Base-by-base conservation (phyloP, 176 grass and related monocot species). In the Eleusine indica region DNA sequence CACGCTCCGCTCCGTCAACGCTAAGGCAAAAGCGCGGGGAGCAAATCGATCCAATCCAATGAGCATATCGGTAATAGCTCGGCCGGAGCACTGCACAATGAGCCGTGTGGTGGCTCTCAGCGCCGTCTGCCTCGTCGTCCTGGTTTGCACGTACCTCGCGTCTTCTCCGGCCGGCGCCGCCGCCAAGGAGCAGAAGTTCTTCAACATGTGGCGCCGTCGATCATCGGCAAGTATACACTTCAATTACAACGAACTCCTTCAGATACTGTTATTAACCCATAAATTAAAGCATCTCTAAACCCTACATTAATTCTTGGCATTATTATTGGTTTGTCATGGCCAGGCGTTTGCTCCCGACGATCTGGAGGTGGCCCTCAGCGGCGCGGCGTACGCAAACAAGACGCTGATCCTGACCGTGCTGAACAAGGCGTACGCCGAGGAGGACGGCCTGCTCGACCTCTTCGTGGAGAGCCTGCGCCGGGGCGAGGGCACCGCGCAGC, bases 401-500 rank as follows among this genome's bases (percentile, higher is more conserved):
- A 94, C 87, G 63, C 41, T 92, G 71, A 90, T 92, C 44, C 32
- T 94, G 63, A 80, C 81, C 40, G 71, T 87, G 77, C 76, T 94
- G 53, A 94, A 94, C 82, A 74, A 80, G 90, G 93, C 90, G 13
- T 92, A 90, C 72, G 77, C 91, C 3, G 80, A 91, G 86, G 70
- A 91, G 47, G 87, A 84, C 54, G 88, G 90, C 71, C 85, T 97
- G 77, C 82, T 97, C n/a, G 84, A 89, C 37, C 82, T 97, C 12
- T 97, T 93, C 80, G 39, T 94, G 32, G 76, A 41, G 79, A 89
- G 95, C 60, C 69, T 94, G 80, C 81, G 43, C 37, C 32, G 64
- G 74, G 90, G 84, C 66, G 88, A 94, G 13, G 91, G 83, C 64
- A 93, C 92, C 46, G 11, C 75, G 29, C 66, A 80, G 81, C 76